phyloP scores from a whole-genome alignment of 1,139 yeast species.

The Yarrowia galli region DNA sequence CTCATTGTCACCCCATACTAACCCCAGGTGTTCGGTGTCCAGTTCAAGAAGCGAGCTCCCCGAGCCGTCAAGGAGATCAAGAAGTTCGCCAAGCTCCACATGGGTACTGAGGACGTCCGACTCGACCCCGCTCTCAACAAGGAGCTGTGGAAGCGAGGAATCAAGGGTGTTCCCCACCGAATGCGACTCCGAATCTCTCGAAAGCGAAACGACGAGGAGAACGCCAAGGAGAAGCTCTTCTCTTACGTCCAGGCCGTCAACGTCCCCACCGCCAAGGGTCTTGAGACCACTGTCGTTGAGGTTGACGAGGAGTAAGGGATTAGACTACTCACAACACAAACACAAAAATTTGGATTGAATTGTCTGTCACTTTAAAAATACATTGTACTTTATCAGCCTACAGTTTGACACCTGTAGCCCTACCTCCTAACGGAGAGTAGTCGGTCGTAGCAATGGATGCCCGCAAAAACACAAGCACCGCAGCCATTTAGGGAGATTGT shows the following conservation, averaged over 20 bases:
- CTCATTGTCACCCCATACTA: slow-evolving; percentile 38
- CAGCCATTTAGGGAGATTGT: slow-evolving; percentile 18
- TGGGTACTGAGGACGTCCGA: slow-evolving; percentile 99
- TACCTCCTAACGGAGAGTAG: slow-evolving; percentile 38
- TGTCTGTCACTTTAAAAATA: slow-evolving; percentile 36
- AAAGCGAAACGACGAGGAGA: slow-evolving; percentile 99
- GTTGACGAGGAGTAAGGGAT: slow-evolving; percentile 51
- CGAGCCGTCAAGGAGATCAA: slow-evolving; percentile 99
- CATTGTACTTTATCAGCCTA: slow-evolving; percentile 38
- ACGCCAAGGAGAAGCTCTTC: slow-evolving; percentile 97
- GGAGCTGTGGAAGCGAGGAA: slow-evolving; percentile 99
- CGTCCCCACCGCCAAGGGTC: slow-evolving; percentile 96
- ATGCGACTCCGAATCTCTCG: slow-evolving; percentile 98
- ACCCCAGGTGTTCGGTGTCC: slow-evolving; percentile 90
- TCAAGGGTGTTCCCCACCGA: slow-evolving; percentile 98
- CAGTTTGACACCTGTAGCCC: slow-evolving; percentile 37
- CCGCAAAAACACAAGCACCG: not conserved
- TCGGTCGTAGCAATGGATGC: slow-evolving; percentile 20
- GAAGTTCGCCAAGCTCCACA: slow-evolving; percentile 97
- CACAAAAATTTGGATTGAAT: slow-evolving; percentile 21
- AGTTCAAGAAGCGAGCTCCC: slow-evolving; percentile 99
- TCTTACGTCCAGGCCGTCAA: slow-evolving; percentile 97
- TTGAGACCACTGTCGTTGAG: slow-evolving; percentile 96
- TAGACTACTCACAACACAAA: not conserved
- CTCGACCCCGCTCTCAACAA: slow-evolving; percentile 98